Evolutionary conservation across 176 grass and related monocot genomes (phyloP), one percentile per base, ranked within the genome.

Genomic region (Carex myosuroides): DNA sequence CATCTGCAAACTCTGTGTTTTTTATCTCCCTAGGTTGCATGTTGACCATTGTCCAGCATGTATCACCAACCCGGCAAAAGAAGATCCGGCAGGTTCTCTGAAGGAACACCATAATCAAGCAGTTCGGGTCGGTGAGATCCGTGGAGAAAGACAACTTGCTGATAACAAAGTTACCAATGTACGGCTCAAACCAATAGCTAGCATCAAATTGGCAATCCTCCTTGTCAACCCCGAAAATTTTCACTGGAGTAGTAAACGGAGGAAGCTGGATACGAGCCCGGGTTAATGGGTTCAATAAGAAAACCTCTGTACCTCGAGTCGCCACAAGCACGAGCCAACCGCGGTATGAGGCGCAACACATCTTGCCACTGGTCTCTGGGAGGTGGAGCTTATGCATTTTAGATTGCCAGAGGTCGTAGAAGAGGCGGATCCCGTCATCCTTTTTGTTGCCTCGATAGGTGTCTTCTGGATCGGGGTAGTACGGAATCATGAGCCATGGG

Each of bases 221-320:
- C 26, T 44, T 14, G 4, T 50, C 70, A 44, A 41, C 18, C 9
- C 66, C 44, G 46, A 77, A 78, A 39, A 76, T 60, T 37, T 79
- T 54, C 16, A 61, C 81, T 0, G 50, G 70, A 50, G 18, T 32
- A 58, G 56, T 65, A 33, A 88, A 82, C 20, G 55, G 24, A 13
- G 81, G 86, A 70, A 87, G 80, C n/a, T 65, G 39, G 26, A 88
- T 56, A 55, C n/a, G 66, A 53, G 35, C 80, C 53, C 70, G 18
- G n/a, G 70, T 88, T 37, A 56, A 62, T 33, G 67, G 86, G 48
- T 85, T 85, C 22, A 88, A 65, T 46, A 88, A 48, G 11, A 57
- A 85, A 63, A 85, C 35, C 63, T 88, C 87, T 5, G 50, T 56
- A 64, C 82, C 67, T 37, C 44, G 48, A 11, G 82, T 44, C 0